phyloP scores from a whole-genome alignment of 2,329 filamentous ascomycete species.

The Hortaea sp. region DNA sequence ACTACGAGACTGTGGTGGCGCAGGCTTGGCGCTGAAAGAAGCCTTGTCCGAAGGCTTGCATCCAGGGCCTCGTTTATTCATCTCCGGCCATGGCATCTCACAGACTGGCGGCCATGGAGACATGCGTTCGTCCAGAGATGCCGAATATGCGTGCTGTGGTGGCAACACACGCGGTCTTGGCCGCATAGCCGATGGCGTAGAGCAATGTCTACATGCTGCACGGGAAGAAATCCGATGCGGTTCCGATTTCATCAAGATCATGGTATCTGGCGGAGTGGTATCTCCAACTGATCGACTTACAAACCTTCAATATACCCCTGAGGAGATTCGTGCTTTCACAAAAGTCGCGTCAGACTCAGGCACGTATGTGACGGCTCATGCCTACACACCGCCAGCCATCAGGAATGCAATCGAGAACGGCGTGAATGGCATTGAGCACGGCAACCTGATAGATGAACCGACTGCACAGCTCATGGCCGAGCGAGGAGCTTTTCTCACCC shows the following conservation, averaged over 20 bases:
- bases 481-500: conserved; percentile 41
- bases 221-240: conserved; percentile 47
- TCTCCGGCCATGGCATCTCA: conserved; percentile 43
- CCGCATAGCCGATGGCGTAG: conserved; percentile 44
- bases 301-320: conserved; percentile 46
- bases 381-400: conserved; percentile 47
- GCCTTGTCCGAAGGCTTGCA: conserved; percentile 47
- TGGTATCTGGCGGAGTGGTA: conserved; percentile 48
- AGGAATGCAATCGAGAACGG: conserved; percentile 46
- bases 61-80: conserved; percentile 47
- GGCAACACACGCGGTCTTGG: conserved; percentile 33
- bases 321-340: conserved; percentile 46
- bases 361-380: conserved; percentile 49
- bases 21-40: conserved; percentile 44
- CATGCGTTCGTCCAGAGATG: conserved; percentile 36
- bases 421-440: conserved; percentile 49
- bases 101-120: conserved; percentile 53
- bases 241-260: conserved; percentile 54
- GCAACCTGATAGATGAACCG: conserved; percentile 51
- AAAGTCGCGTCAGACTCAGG: conserved; percentile 39
- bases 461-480: conserved; percentile 42
- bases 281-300: conserved; percentile 46
- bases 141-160: conserved; percentile 39
- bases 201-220: conserved; percentile 42
- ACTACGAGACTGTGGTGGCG: conserved; percentile 49